Evolutionary conservation across 2,329 filamentous ascomycete genomes (phyloP).

Genomic region (Elsinoe batatas): DNA sequence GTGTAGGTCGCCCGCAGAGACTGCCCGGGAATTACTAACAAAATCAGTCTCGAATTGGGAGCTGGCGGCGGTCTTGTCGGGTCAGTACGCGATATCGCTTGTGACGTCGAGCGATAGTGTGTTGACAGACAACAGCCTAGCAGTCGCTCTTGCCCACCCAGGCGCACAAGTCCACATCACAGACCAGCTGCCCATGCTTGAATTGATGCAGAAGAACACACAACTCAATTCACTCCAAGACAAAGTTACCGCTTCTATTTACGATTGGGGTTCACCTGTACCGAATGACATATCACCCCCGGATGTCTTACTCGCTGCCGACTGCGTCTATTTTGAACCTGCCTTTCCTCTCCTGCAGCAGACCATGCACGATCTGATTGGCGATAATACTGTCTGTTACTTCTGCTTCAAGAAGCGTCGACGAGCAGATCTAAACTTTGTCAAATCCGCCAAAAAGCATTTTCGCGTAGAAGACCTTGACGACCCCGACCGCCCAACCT

Average conservation of each 20-base stretch:
- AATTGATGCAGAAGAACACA: conserved; percentile 80
- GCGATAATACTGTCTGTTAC: conserved; percentile 55
- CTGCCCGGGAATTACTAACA: conserved; percentile 9
- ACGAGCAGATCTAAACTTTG: conserved; percentile 51
- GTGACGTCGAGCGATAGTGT: neutral
- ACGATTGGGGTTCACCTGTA: conserved; percentile 61
- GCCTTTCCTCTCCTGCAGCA: conserved; percentile 79
- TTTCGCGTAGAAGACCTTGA: conserved; percentile 38
- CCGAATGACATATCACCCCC: conserved; percentile 43
- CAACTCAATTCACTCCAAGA: conserved; percentile 61
- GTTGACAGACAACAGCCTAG: conserved; percentile 34
- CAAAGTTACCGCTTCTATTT: conserved; percentile 55
- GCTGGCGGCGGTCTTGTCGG: conserved; percentile 83
- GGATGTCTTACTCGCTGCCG: conserved; percentile 80
- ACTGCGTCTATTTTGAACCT: conserved; percentile 95
- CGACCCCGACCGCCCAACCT: conserved; percentile 38
- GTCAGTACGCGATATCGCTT: conserved; percentile 23
- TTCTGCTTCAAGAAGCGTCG: conserved; percentile 96
- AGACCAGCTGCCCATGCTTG: conserved; percentile 77
- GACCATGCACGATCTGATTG: conserved; percentile 66
- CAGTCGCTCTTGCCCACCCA: conserved; percentile 47
- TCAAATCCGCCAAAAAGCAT: conserved; percentile 41
- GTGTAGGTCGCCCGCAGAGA: neutral
- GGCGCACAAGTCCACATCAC: conserved; percentile 60
- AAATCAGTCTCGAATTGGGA: conserved; percentile 70